Evolutionary conservation across 495 filamentous ascomycete genomes (phyloP), one percentile per base, ranked within the genome.

Genomic region (Articulospora tetracladia): DNA sequence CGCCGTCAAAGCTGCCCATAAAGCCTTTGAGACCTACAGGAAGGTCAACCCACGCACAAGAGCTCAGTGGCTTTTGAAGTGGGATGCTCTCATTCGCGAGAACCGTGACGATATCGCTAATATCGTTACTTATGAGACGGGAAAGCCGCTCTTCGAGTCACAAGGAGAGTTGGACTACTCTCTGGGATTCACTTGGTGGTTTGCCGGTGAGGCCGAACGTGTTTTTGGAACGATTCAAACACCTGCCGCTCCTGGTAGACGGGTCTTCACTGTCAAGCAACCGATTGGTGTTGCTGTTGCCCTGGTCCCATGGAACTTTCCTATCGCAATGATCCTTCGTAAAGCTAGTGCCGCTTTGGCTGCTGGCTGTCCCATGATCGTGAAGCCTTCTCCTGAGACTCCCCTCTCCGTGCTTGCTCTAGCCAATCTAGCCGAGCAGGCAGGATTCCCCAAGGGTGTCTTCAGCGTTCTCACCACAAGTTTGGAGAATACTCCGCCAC

Each of bases 191-290:
- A 78, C 80, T 11, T 83, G 83, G 77, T 86, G 83, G 83, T 87
- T 87, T 66, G 72, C 80, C 0, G 84, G 83, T 7, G 87, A 91
- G 66, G 86, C 87, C 1, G 88, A 91, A 74, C 76, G 88, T 20
- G 78, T 90, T 13, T 81, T 83, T 4, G 87, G 88, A 25, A 78
- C 78, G 0, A 76, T 87, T 0, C 78, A 79, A 23, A 72, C 75
- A 3, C 76, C 86, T 10, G 69, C 84, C 0, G 72, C 79, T 0
- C 82, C 86, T 0, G 81, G 82, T 25, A 75, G 87, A n/a, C 76
- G 88, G 3, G 72, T 87, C 32, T 82, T 91, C 55, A 89, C 85
- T 0, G 75, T 90, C 59, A 89, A 89, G 73, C 87, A 90, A 71
- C 83, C 84, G 0, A 79, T 87, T 62, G 85, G 85, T 20, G 84